Base-by-base conservation (phyloP, 73 alveolate species). In the Paraurostyla sp. region DNA sequence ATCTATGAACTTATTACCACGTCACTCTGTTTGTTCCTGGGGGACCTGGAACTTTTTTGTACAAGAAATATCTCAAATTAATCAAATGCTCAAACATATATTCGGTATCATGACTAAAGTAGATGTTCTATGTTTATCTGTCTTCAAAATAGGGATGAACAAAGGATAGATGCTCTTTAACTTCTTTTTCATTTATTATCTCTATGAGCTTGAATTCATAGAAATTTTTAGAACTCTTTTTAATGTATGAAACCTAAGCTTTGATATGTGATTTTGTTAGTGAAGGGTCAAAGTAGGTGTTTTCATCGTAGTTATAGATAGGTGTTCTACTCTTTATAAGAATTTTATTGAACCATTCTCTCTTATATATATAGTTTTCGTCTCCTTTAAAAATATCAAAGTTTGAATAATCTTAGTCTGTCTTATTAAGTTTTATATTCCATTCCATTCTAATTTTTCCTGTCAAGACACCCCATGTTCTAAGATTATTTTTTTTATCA, bases 391-490 rank as follows among this genome's bases (percentile, higher is more conserved):
- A 75, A 2, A 75, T 43, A 3, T 75, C 73, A 75, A 22, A 75
- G 48, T 48, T 13, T 15, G 54, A n/a, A 7, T 45, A 33, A 43
- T 75, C 87, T 6, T 75, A 48, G 50, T 75, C 20, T 2, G 11
- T 48, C 29, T 43, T 0, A 46, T 46, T 48, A 6, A 46, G 75
- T 45, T 75, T 20, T 46, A 15, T n/a, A n/a, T n/a, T n/a, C n/a
- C n/a, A n/a, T n/a, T n/a, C n/a, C n/a, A n/a, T n/a, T n/a, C n/a
- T 25, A 11, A 46, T n/a, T 48, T 75, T 75, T 9, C 87, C 87
- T 23, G 87, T 75, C 9, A 75, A 20, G 4, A 36, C 7, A 75
- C 27, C 36, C 87, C 87, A 75, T 15, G 71, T 75, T 13, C 50
- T 46, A 2, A 75, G 30, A 15, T 11, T 25, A 51, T 49, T 49